Evolutionary conservation across 169 alveolate species (phyloP).

Genomic region (Cyclospora cayetanensis): DNA sequence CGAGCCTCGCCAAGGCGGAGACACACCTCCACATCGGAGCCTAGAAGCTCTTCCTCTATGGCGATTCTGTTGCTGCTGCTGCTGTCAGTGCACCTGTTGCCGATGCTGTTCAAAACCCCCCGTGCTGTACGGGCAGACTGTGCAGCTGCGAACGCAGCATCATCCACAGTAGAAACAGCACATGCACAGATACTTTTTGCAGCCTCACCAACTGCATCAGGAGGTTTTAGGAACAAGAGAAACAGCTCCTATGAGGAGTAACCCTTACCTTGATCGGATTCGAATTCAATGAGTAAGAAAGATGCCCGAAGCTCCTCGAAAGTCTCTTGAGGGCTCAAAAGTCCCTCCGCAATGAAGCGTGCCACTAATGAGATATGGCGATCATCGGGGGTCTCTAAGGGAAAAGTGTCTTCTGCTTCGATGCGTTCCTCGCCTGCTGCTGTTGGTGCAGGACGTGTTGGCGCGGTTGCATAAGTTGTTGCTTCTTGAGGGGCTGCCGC

Average conservation of each 20-base stretch:
- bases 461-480: background rate
- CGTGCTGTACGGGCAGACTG: conserved; percentile 9
- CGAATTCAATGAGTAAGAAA: conserved; percentile 1
- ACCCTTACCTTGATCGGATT: background rate
- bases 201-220: no score
- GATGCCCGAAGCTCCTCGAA: background rate
- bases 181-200: no score
- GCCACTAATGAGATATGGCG: background rate
- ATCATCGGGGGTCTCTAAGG: background rate
- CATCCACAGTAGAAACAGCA: background rate
- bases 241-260: background rate
- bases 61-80: background rate
- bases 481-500: background rate
- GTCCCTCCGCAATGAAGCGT: background rate
- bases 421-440: background rate
- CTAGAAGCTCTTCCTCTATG: background rate
- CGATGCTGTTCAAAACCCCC: background rate
- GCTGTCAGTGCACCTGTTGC: background rate
- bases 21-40: background rate
- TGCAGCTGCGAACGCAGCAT: background rate
- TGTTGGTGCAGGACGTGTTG: background rate
- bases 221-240: no score
- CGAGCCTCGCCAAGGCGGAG: conserved; percentile 1
- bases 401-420: no score
- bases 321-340: background rate